Conservation (phyloP, 352 stramenopile species). For the Globisporangium abappressorium region DNA sequence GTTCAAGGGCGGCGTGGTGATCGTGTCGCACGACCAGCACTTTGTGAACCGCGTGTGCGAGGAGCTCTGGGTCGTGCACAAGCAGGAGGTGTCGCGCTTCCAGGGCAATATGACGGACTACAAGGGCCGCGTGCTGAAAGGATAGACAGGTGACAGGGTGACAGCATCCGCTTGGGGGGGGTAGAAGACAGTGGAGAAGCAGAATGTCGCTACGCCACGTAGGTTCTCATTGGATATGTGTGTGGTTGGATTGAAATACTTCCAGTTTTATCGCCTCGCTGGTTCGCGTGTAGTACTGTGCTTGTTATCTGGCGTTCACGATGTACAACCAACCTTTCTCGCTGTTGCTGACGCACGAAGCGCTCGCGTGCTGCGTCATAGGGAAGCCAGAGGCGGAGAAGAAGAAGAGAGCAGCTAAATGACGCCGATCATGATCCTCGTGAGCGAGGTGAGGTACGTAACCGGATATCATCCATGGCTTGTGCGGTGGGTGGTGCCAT, state of each 20-base stretch:
- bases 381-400: too few species aligned
- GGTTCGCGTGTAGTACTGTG: too few species aligned
- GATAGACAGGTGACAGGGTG: slow-evolving; percentile 23
- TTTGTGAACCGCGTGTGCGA: slow-evolving; percentile 96
- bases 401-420: too few species aligned
- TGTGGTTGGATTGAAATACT: not conserved
- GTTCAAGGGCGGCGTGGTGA: slow-evolving; percentile 95
- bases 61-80: slow-evolving; percentile 91
- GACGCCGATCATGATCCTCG: too few species aligned
- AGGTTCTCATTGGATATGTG: not conserved
- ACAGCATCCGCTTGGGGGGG: not conserved
- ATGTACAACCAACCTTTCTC: too few species aligned
- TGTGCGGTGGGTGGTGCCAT: too few species aligned
- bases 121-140: slow-evolving; percentile 72
- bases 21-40: slow-evolving; percentile 98
- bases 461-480: too few species aligned
- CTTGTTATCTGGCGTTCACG: too few species aligned
- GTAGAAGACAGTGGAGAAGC: not conserved
- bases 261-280: not conserved
- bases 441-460: too few species aligned
- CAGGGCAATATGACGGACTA: slow-evolving; percentile 79
- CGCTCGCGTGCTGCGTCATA: too few species aligned
- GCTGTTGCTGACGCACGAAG: too few species aligned
- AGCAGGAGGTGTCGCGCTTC: slow-evolving; percentile 76
- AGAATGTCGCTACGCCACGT: not conserved